Percentiles rank a stretch among this genome's conserved stretches.
phyloP scores from a whole-genome alignment of 208 protist genomes.

The Trypanosoma melophagium region DNA sequence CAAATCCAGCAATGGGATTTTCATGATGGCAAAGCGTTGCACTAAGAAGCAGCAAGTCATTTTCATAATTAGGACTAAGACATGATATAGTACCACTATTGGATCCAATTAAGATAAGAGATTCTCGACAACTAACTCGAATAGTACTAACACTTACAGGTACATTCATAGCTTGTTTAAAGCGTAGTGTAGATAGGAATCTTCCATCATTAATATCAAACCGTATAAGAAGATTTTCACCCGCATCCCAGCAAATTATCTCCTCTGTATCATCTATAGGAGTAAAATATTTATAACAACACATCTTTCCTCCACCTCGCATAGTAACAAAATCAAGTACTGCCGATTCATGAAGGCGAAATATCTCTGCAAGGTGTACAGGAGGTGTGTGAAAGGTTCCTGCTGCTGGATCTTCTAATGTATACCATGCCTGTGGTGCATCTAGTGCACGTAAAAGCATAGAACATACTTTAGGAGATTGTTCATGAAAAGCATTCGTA shows the following conservation, averaged over 20 bases:
- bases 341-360: slow-evolving; percentile 30
- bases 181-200: slow-evolving; percentile 58
- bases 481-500: slow-evolving; percentile 56
- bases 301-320: slow-evolving; percentile 24
- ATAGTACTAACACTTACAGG: slow-evolving; percentile 57
- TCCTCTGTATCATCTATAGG: slow-evolving; percentile 62
- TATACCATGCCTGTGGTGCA: slow-evolving; percentile 45
- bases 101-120: slow-evolving; percentile 56
- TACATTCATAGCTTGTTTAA: slow-evolving; percentile 43
- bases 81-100: slow-evolving; percentile 71
- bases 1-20: slow-evolving; percentile 59
- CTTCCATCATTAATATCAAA: slow-evolving; percentile 40
- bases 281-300: slow-evolving; percentile 38
- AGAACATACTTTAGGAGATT: slow-evolving; percentile 58
- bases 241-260: slow-evolving; percentile 65
- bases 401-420: slow-evolving; percentile 45
- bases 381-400: slow-evolving; percentile 38
- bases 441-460: slow-evolving; percentile 74
- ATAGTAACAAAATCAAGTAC: slow-evolving; percentile 51
- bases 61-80: slow-evolving; percentile 47
- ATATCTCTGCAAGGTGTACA: slow-evolving; percentile 27
- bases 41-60: slow-evolving; percentile 35
- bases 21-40: slow-evolving; percentile 66
- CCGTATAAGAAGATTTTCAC: slow-evolving; percentile 61
- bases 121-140: slow-evolving; percentile 58